A percentile compares a stretch with the other conserved stretches of the same genome.
These are phyloP conservation scores for Discostella pseudostelligera DNA, from an alignment of 108 stramenopile genomes.

Conservation along the genomic window DNA sequence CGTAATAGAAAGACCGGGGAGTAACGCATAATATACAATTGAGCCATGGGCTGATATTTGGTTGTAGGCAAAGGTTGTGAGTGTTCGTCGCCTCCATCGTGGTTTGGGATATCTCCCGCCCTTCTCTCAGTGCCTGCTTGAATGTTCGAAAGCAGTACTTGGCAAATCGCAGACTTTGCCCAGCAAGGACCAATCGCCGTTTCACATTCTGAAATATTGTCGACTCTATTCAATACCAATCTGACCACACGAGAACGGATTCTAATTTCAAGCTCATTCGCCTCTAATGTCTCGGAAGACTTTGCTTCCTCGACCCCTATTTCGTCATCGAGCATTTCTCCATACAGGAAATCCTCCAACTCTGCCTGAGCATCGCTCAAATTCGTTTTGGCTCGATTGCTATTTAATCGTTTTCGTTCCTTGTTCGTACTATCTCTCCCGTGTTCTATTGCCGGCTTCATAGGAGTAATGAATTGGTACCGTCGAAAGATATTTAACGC, in stretches of 20 bases:
- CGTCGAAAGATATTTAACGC: conserved; percentile 35
- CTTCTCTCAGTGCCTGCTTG: conserved; percentile 2
- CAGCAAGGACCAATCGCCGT: background rate
- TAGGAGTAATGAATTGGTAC: conserved; percentile 33
- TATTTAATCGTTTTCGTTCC: conserved; percentile 26
- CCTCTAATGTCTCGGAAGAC: conserved; percentile 9
- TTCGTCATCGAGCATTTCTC: conserved; percentile 27
- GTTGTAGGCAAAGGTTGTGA: background rate
- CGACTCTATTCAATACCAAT: conserved; percentile 2
- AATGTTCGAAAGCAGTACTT: conserved; percentile 13
- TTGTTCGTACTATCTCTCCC: conserved; percentile 7
- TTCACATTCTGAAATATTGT: background rate
- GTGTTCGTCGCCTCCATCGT: background rate
- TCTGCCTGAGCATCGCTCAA: conserved; percentile 20
- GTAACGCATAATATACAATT: conserved; percentile 29
- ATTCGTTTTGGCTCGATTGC: conserved; percentile 7
- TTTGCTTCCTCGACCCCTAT: conserved; percentile 22
- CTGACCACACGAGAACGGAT: conserved; percentile 26
- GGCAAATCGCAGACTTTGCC: conserved; percentile 8
- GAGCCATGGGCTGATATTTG: conserved; percentile 26
- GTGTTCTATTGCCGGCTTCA: conserved; percentile 26
- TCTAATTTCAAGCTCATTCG: conserved; percentile 32
- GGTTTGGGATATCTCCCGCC: background rate
- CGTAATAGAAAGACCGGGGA: conserved; percentile 26
- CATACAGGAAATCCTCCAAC: conserved; percentile 36